Conservation (phyloP, 257 asterid genomes). For the Plantago major region DNA sequence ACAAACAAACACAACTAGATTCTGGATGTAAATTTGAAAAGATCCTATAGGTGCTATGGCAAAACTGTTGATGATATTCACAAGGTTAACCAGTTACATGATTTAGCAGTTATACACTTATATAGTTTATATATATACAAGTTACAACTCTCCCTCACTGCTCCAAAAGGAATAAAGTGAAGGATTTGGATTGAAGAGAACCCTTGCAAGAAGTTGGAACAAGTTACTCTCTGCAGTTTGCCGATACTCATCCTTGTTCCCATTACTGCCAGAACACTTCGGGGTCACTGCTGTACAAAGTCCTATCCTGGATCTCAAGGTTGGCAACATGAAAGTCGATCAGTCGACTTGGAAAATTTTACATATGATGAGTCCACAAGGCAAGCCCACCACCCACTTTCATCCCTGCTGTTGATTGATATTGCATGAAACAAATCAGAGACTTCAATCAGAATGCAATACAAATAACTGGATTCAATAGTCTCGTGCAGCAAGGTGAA, state of each 20-base stretch:
- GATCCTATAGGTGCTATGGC: not conserved
- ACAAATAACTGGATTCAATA: too few relatives aligned
- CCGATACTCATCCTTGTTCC: not conserved
- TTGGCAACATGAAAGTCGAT: constrained; percentile 81
- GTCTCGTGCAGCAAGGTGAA: too few relatives aligned
- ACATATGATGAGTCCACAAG: constrained; percentile 55
- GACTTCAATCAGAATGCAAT: too few relatives aligned
- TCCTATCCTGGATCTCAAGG: constrained; percentile 87
- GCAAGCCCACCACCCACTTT: constrained; percentile 93
- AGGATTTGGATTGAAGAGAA: not conserved
- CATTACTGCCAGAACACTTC: constrained; percentile 75
- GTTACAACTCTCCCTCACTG: constrained; percentile 3
- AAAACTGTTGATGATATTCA: constrained; percentile 1
- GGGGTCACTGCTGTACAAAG: constrained; percentile 71
- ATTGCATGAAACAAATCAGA: too few relatives aligned
- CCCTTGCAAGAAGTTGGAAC: constrained; percentile 7
- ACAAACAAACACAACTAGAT: not conserved
- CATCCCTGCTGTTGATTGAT: constrained; percentile 50
- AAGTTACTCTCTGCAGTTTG: not conserved
- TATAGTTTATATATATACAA: too few relatives aligned
- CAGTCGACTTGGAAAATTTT: constrained; percentile 66
- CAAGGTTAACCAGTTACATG: not conserved
- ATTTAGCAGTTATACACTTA: not conserved
- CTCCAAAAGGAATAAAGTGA: not conserved
- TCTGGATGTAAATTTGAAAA: not conserved